Base-by-base conservation (phyloP, 179 eudicot genomes). In the Heliamphora pulchella region DNA sequence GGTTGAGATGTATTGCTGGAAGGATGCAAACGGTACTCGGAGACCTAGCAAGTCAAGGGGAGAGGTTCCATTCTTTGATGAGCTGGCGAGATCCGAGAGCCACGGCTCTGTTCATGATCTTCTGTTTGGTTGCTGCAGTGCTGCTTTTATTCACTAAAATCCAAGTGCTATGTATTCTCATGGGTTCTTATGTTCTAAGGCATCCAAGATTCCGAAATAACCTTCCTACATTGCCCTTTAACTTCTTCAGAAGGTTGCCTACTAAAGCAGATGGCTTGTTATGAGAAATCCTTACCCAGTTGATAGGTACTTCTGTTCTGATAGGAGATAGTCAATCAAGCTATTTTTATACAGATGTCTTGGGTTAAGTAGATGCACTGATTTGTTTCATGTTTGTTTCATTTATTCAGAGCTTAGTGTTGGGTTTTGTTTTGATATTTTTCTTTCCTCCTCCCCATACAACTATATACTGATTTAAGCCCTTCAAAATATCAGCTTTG, bases 51-150 rank as follows among this genome's bases (percentile, higher is more conserved):
- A 87, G 87, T n/a, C 91, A 89, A 61, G 89, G 87, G 31, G 91
- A 89, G 81, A 81, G 91, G 73, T 71, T 89, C 54, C 88, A 84
- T 22, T 84, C 87, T 2, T 53, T 89, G 83, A 83, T 89, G 59
- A 86, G 85, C 72, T 89, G 91, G 91, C 78, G 91, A 51, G 91
- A 89, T 55, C 87, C 88, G 41, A 80, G 89, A 57, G 87, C 91
- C 0, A 85, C 84, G 6, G 84, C 84, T 54, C 66, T 89, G 71
- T 89, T 89, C 48, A 82, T 87, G 39, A 71, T 85, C 5, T 84
- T 87, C 78, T 85, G 89, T 76, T 77, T 89, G 67, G 77, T 77
- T 62, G 86, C 86, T 3, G 86, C 87, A n/a, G 69, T 87, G n/a
- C 79, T 87, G 81, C n/a, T 87, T 76, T 85, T 76, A 39, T 71